Percentiles rank a stretch among this genome's conserved stretches.
Conservation (phyloP, 2,329 filamentous ascomycete species). For the Ceratocystis harringtonii region DNA sequence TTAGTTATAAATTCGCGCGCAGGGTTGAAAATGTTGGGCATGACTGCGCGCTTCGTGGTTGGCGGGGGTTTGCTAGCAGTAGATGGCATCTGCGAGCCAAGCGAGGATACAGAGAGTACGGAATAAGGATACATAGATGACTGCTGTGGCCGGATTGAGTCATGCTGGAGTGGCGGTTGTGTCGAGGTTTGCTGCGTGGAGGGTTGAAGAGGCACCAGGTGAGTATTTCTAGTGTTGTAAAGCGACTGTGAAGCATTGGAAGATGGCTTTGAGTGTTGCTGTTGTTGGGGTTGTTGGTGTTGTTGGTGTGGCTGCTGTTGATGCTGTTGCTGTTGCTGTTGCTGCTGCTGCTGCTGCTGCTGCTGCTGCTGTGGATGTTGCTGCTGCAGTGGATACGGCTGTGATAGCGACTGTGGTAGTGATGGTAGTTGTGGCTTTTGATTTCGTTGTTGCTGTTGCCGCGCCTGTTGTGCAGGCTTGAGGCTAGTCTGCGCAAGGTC, state of each 20-base stretch:
- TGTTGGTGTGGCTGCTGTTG: background rate
- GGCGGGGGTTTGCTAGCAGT: slow-evolving; percentile 1
- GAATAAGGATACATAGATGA: background rate
- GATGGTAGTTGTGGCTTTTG: background rate
- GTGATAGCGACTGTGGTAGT: background rate
- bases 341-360: background rate
- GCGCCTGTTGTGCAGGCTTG: background rate
- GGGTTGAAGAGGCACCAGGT: background rate
- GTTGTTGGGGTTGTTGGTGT: background rate
- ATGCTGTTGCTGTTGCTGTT: background rate
- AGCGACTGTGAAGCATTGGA: background rate
- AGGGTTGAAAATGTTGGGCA: slow-evolving; percentile 17
- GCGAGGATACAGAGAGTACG: background rate
- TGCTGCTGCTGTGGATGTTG: background rate
- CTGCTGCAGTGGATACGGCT: background rate
- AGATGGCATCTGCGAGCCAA: slow-evolving; percentile 9
- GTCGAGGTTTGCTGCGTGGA: background rate
- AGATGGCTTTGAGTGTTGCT: background rate
- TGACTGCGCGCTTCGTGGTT: slow-evolving; percentile 5
- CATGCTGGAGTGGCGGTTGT: slow-evolving; percentile 1
- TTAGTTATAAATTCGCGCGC: slow-evolving; percentile 12
- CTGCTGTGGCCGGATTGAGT: background rate
- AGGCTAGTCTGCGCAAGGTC: background rate
- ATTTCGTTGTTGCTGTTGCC: background rate
- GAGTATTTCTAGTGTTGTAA: background rate